Evolutionary conservation across 768 basidiomycete species (phyloP).

Genomic region (Tricholoma matsutake): DNA sequence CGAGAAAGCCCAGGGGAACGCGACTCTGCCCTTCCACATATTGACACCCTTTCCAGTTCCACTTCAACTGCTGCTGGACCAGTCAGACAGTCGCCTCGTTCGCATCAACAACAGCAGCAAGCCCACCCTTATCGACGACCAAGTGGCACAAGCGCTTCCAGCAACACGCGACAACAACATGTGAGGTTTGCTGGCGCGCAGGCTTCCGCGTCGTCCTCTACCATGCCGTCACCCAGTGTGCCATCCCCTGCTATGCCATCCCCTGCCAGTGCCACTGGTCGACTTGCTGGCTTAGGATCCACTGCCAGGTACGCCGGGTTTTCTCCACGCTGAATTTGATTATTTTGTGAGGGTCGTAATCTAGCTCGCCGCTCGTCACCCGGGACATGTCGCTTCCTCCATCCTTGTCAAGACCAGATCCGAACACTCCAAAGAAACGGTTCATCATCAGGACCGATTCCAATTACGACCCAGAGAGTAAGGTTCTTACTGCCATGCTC

Average conservation of each 20-base stretch:
- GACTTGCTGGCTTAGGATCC: constrained; percentile 21
- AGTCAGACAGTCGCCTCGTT: constrained; percentile 11
- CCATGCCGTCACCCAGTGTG: constrained; percentile 21
- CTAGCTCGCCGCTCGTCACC: constrained; percentile 20
- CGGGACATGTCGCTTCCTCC: constrained; percentile 15
- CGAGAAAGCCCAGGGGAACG: constrained; percentile 24
- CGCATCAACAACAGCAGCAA: constrained; percentile 14
- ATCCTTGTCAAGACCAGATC: constrained; percentile 8
- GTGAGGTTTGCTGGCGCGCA: constrained; percentile 25
- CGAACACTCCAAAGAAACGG: constrained; percentile 16
- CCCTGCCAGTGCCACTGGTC: constrained; percentile 17
- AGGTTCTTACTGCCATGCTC: constrained; percentile 54
- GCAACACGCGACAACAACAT: constrained; percentile 15
- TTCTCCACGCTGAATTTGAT: not conserved
- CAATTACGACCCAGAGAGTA: constrained; percentile 49
- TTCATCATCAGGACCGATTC: constrained; percentile 60
- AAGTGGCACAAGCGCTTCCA: constrained; percentile 7
- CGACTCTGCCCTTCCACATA: constrained; percentile 18
- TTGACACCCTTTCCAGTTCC: constrained; percentile 21
- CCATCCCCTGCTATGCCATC: constrained; percentile 23
- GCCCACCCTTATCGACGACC: constrained; percentile 15
- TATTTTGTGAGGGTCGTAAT: constrained; percentile 2
- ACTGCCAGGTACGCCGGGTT: constrained; percentile 18
- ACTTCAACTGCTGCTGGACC: constrained; percentile 12
- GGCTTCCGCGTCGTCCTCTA: constrained; percentile 19